Conservation (phyloP, 2,329 filamentous ascomycete genomes). For the Fusarium newnesense region DNA sequence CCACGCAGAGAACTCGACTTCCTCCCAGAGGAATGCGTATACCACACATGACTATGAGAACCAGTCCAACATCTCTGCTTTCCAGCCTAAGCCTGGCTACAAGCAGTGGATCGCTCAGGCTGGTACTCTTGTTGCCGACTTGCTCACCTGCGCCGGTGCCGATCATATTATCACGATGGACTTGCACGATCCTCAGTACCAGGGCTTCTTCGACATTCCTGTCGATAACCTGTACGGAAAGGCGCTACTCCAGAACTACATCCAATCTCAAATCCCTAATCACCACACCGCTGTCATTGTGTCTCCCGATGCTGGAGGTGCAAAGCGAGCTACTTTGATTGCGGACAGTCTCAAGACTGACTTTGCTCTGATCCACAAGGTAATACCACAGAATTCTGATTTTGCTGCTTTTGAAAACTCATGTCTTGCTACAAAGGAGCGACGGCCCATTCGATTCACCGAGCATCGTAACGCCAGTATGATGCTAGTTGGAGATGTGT, state of each 20-base stretch:
- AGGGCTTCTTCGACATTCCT: constrained; percentile 98
- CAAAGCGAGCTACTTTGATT: constrained; percentile 94
- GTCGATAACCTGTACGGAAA: constrained; percentile 97
- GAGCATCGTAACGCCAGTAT: constrained; percentile 93
- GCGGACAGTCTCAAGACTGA: constrained; percentile 93
- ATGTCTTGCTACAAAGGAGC: constrained; percentile 69
- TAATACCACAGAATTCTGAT: constrained; percentile 42
- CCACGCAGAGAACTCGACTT: constrained; percentile 52
- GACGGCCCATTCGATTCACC: constrained; percentile 85
- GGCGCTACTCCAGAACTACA: constrained; percentile 75
- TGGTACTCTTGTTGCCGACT: constrained; percentile 91
- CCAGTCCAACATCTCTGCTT: constrained; percentile 63
- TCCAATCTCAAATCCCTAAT: constrained; percentile 84
- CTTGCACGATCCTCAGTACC: constrained; percentile 94
- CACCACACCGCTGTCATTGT: constrained; percentile 91
- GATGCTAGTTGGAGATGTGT: constrained; percentile 92
- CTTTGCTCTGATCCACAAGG: constrained; percentile 98
- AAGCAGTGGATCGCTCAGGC: constrained; percentile 99
- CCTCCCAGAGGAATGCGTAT: constrained; percentile 59
- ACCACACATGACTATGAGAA: constrained; percentile 75
- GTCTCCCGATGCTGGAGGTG: constrained; percentile 94
- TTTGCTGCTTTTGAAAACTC: constrained; percentile 49
- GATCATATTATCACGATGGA: constrained; percentile 99
- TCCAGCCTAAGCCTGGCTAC: constrained; percentile 89
- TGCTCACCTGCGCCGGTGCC: constrained; percentile 93